Evolutionary conservation across 306 rosid genomes (phyloP).

Genomic region (Alnus rubra): DNA sequence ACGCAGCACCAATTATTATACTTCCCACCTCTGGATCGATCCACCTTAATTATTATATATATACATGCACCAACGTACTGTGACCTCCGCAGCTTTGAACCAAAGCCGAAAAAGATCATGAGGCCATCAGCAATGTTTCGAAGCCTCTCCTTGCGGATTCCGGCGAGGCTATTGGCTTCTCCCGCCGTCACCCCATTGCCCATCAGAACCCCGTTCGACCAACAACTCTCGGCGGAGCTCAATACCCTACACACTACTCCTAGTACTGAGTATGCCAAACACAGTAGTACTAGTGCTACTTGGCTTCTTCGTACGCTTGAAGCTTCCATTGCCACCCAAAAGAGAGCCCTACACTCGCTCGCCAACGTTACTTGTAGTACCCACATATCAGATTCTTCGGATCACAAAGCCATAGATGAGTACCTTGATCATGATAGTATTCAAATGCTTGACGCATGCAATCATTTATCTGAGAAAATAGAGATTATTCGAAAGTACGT

Average conservation of each 20-base stretch:
- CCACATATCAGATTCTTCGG: not conserved
- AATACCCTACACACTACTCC: slow-evolving; percentile 13
- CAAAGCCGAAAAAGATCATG: not conserved
- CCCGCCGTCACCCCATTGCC: slow-evolving; percentile 36
- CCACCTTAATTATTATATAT: no score
- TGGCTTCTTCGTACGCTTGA: slow-evolving; percentile 38
- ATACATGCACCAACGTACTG: no score
- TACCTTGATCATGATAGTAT: slow-evolving; percentile 35
- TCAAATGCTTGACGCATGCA: slow-evolving; percentile 49
- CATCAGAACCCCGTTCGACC: slow-evolving; percentile 27
- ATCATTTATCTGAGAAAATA: slow-evolving; percentile 36
- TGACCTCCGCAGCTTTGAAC: not conserved
- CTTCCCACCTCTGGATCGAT: no score
- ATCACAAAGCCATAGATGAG: slow-evolving; percentile 28
- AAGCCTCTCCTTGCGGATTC: slow-evolving; percentile 33
- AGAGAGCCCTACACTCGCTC: slow-evolving; percentile 34
- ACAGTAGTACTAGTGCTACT: not conserved
- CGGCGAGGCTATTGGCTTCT: not conserved
- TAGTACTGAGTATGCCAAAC: not conserved
- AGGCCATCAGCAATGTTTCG: slow-evolving; percentile 34
- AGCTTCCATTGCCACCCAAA: slow-evolving; percentile 45
- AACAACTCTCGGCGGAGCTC: slow-evolving; percentile 34
- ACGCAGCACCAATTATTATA: not conserved
- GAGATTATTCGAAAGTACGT: slow-evolving; percentile 30
- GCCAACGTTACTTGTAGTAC: slow-evolving; percentile 12